A percentile compares a stretch with the other conserved stretches of the same genome.
phyloP scores from a whole-genome alignment of 2,329 filamentous ascomycete genomes.

The Fusarium sulawesiense region DNA sequence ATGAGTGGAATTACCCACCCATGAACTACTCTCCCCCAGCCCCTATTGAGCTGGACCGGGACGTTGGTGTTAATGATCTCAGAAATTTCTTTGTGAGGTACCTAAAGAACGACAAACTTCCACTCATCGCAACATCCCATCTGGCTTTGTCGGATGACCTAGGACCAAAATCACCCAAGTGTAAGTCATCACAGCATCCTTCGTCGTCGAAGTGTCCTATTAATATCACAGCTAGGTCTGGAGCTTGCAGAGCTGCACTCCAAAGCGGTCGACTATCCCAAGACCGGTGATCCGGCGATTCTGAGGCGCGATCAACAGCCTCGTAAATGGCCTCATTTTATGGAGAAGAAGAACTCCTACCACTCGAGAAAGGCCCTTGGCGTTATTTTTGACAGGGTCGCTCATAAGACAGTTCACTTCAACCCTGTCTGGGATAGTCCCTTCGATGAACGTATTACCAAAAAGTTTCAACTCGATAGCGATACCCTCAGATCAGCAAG shows the following conservation, averaged over 20 bases:
- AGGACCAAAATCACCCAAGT: constrained; percentile 76
- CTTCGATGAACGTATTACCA: constrained; percentile 82
- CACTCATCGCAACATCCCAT: constrained; percentile 84
- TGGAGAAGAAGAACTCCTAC: constrained; percentile 77
- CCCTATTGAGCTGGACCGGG: constrained; percentile 65
- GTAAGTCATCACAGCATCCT: constrained; percentile 57
- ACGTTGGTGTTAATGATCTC: constrained; percentile 79
- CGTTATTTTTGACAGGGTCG: constrained; percentile 81
- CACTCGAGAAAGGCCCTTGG: constrained; percentile 79
- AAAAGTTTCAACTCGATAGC: constrained; percentile 67
- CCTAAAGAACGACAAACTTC: constrained; percentile 89
- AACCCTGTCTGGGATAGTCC: constrained; percentile 74
- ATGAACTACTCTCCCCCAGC: constrained; percentile 79
- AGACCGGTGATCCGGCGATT: constrained; percentile 82
- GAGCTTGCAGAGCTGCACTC: constrained; percentile 85
- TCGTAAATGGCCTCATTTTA: constrained; percentile 82
- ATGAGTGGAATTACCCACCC: constrained; percentile 75
- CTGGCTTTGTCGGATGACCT: constrained; percentile 77
- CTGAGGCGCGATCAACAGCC: constrained; percentile 73
- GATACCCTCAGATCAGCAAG: constrained; percentile 68
- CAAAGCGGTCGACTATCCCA: constrained; percentile 91
- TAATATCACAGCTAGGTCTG: constrained; percentile 60
- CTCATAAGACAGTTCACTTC: constrained; percentile 69
- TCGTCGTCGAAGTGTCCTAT: background rate
- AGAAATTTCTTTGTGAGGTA: constrained; percentile 89